phyloP scores from a whole-genome alignment of 1,139 yeast species.

The Nakaseomyces sp. region DNA sequence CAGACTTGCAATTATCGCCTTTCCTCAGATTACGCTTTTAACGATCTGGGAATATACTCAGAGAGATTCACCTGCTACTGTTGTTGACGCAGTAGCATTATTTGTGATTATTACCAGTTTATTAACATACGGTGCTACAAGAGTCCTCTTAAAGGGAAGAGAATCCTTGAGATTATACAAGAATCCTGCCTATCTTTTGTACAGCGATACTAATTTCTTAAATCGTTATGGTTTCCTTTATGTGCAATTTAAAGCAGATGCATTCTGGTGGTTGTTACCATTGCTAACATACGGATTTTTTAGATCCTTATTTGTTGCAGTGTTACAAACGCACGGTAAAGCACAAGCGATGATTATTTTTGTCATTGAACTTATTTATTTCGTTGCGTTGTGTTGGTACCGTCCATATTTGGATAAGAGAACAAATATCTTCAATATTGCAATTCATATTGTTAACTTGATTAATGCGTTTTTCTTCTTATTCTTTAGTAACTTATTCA shows the following conservation, averaged over 20 bases:
- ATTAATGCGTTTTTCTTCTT: slow-evolving; percentile 78
- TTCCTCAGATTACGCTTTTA: slow-evolving; percentile 76
- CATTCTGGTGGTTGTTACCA: slow-evolving; percentile 71
- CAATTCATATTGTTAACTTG: slow-evolving; percentile 69
- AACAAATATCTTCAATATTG: slow-evolving; percentile 84
- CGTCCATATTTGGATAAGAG: slow-evolving; percentile 93
- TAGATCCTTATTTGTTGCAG: slow-evolving; percentile 79
- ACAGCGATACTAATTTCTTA: slow-evolving; percentile 71
- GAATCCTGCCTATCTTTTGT: slow-evolving; percentile 87
- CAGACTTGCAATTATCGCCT: slow-evolving; percentile 69
- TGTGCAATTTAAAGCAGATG: slow-evolving; percentile 82
- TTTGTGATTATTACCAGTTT: slow-evolving; percentile 50
- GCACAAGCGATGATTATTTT: slow-evolving; percentile 73
- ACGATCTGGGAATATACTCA: slow-evolving; percentile 85
- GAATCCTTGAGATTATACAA: slow-evolving; percentile 64
- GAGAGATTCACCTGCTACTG: slow-evolving; percentile 74
- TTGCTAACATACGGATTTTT: slow-evolving; percentile 56
- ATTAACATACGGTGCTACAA: slow-evolving; percentile 61
- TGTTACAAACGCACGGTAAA: slow-evolving; percentile 70
- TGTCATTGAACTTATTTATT: slow-evolving; percentile 61
- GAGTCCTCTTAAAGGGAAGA: slow-evolving; percentile 65
- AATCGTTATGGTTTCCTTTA: slow-evolving; percentile 90
- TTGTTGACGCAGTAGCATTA: slow-evolving; percentile 68
- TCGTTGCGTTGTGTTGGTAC: slow-evolving; percentile 52
- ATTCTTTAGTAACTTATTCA: slow-evolving; percentile 79